Percentiles rank a stretch among this genome's conserved stretches.
Conservation (phyloP, 805 yeast genomes). For the Kregervanrija delftensis region DNA sequence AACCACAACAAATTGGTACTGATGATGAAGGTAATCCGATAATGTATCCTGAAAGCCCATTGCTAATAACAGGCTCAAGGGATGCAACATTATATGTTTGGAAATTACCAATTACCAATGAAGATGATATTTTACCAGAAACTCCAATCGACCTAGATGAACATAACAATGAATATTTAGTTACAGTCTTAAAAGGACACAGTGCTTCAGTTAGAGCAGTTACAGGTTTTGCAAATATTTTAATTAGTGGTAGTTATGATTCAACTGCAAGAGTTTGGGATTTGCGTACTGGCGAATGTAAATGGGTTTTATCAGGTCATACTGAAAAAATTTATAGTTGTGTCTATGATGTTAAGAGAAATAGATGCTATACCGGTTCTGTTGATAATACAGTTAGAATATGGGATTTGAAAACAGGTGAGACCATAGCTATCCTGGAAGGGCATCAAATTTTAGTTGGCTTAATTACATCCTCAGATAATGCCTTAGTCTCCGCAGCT, state of each 20-base stretch:
- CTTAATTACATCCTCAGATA: conserved; percentile 66
- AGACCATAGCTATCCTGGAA: conserved; percentile 58
- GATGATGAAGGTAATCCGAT: conserved; percentile 52
- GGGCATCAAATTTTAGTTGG: conserved; percentile 94
- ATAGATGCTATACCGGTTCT: conserved; percentile 83
- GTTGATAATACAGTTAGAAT: conserved; percentile 83
- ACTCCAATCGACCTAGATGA: conserved; percentile 33
- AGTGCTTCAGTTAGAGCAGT: conserved; percentile 79
- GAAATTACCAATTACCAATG: conserved; percentile 53
- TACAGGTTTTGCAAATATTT: conserved; percentile 74
- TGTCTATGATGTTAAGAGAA: conserved; percentile 66
- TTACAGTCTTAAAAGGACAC: conserved; percentile 69
- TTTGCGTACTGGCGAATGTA: conserved; percentile 64
- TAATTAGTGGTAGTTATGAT: conserved; percentile 89
- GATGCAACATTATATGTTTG: conserved; percentile 77
- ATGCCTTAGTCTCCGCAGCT: conserved; percentile 84
- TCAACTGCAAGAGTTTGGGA: conserved; percentile 91
- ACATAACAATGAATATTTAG: conserved; percentile 51
- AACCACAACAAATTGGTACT: conserved; percentile 57
- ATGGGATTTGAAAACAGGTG: conserved; percentile 83
- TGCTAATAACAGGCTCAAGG: conserved; percentile 79
- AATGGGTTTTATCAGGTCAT: conserved; percentile 74
- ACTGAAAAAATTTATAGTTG: conserved; percentile 85
- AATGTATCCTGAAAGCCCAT: conserved; percentile 54
- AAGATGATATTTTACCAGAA: conserved; percentile 30